These are phyloP conservation scores for Botryobasidium botryosum DNA, from an alignment of 768 basidiomycete species.

Conservation along the genomic window DNA sequence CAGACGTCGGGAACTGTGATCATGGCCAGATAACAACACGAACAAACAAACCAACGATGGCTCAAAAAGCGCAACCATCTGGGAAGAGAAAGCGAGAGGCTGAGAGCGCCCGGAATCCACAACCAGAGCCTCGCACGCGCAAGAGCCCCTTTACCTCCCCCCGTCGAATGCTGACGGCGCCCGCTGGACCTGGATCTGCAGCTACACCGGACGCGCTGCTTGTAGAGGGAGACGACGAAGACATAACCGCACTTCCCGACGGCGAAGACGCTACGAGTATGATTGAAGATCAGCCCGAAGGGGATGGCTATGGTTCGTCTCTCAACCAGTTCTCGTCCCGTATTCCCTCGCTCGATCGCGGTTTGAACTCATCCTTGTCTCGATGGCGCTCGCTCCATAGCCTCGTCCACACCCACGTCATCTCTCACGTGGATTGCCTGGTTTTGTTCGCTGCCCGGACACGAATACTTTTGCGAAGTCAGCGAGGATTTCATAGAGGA, in stretches of 20 bases:
- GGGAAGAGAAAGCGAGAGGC: too few species aligned
- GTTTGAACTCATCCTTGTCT: constrained; percentile 2
- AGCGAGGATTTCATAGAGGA: constrained; percentile 99
- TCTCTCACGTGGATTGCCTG: constrained; percentile 91
- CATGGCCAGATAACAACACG: too few species aligned
- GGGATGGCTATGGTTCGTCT: constrained; percentile 1
- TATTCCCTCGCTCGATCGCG: not conserved
- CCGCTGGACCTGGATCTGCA: too few species aligned
- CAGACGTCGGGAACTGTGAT: too few species aligned
- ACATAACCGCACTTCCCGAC: not conserved
- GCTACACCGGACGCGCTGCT: too few species aligned
- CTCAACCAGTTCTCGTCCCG: not conserved
- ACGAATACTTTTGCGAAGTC: constrained; percentile 97
- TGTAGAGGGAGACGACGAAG: not conserved
- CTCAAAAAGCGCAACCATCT: too few species aligned
- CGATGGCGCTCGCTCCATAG: constrained; percentile 21
- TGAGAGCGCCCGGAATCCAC: too few species aligned
- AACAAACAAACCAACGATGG: too few species aligned
- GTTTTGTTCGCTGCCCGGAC: constrained; percentile 89
- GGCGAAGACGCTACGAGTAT: not conserved
- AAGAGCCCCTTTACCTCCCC: too few species aligned
- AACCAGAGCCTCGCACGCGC: too few species aligned
- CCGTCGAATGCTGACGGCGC: too few species aligned
- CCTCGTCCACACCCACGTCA: constrained; percentile 80
- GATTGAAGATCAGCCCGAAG: not conserved